Conservation (phyloP, 176 grass and related monocot genomes). For the Guadua angustifolia region DNA sequence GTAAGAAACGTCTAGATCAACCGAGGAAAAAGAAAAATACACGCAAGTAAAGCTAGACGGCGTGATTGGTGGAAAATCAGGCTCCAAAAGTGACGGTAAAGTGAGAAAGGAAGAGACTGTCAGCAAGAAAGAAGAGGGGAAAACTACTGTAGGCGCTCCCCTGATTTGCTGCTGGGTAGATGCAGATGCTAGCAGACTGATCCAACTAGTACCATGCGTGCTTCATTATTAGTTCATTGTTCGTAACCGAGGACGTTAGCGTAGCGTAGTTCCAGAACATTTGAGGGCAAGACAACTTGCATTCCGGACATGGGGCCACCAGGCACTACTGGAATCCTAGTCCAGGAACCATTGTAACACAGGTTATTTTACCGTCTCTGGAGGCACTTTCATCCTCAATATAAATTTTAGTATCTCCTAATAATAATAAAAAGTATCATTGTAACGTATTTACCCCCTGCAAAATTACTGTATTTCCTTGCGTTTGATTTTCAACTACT, state of each 20-base stretch:
- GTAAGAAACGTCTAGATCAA: constrained; percentile 21
- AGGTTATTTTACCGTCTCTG: too few species aligned
- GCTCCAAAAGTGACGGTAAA: constrained; percentile 58
- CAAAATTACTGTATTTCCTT: neutral
- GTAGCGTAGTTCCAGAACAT: constrained; percentile 35
- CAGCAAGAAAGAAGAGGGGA: neutral
- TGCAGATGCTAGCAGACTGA: constrained; percentile 14
- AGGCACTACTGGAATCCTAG: neutral
- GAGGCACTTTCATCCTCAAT: too few species aligned
- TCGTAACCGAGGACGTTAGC: constrained; percentile 13
- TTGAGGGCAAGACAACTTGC: neutral
- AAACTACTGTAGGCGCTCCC: neutral
- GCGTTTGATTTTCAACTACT: neutral
- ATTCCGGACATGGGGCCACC: neutral
- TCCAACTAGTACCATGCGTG: neutral
- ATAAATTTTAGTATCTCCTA: too few species aligned
- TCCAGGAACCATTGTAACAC: neutral
- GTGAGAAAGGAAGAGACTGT: constrained; percentile 43
- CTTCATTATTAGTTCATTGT: constrained; percentile 29
- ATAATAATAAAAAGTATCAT: too few species aligned
- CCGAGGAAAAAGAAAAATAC: constrained; percentile 18
- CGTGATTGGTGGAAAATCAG: constrained; percentile 60
- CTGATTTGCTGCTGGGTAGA: constrained; percentile 35
- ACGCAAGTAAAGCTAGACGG: constrained; percentile 32
- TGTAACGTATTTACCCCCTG: too few species aligned